Base-by-base conservation (phyloP, 805 yeast genomes). In the Ogataea glucozyma region DNA sequence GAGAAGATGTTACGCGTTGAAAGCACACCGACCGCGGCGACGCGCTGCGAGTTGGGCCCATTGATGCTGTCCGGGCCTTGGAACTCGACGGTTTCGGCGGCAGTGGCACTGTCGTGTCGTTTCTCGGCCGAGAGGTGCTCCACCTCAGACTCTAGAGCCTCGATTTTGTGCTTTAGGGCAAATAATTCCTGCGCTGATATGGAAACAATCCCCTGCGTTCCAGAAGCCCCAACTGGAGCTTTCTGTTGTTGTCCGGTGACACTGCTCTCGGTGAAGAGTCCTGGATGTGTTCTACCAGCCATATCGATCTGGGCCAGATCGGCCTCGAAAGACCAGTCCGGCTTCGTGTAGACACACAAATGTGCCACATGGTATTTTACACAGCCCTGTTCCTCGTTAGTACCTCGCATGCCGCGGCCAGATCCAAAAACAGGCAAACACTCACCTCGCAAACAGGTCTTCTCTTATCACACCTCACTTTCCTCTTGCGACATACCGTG, bases 381-480 rank as follows among this genome's bases (percentile, higher is more conserved):
- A 39, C 65, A 61, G 1, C 57, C 50, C 55, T 47, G 13, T 9
- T 26, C 6, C 11, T 8, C 30, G 17, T 29, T 22, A 38, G 22
- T 8, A 26, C 20, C 10, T 3, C 10, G 6, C 16, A 7, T 13
- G 6, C 5, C 17, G 13, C 12, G 4, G 31, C 13, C 5, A 8
- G 6, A 26, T 26, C 13, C 29, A 4, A 27, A n/a, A 27, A n/a
- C 7, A 27, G 10, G 21, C 8, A 16, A 14, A 16, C 21, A 48
- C 55, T 40, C 37, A 51, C 62, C 36, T 41, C n/a, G 39, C 62
- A 57, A 32, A 73, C 63, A 0, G 78, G 78, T 13, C 60, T 56
- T 6, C 57, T 54, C 47, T 64, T 64, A 45, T 73, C 77, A 58
- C 78, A 73, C 44, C 69, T 71, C 38, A 71, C 72, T 48, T 73